Percentiles rank a stretch among this genome's conserved stretches.
phyloP scores from a whole-genome alignment of 2,329 filamentous ascomycete genomes.

The Clarireedia sp. region DNA sequence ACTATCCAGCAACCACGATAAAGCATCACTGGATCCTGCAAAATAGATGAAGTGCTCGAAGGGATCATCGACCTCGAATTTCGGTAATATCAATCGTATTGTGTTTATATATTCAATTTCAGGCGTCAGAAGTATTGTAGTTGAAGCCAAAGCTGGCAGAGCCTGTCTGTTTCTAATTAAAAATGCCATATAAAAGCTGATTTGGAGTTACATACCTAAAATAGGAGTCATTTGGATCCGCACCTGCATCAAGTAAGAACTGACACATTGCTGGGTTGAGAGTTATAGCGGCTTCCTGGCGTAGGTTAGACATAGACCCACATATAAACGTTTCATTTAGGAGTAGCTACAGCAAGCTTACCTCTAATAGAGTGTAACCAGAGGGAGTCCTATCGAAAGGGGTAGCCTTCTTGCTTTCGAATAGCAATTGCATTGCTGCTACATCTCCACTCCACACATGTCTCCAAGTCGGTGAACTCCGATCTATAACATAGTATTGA shows the following conservation, averaged over 20 bases:
- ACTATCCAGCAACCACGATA: background rate
- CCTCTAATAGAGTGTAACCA: background rate
- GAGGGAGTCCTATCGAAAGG: background rate
- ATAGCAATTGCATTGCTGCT: background rate
- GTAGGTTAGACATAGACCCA: background rate
- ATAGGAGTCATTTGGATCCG: background rate
- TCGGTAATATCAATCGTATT: background rate
- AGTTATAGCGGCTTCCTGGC: background rate
- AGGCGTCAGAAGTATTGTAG: accelerated
- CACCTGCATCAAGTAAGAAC: background rate
- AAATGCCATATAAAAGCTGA: background rate
- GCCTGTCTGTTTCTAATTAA: too few relatives aligned
- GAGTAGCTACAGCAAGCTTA: background rate
- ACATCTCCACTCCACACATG: background rate
- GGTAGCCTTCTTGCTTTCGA: background rate
- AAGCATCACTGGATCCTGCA: background rate
- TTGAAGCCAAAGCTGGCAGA: too few relatives aligned
- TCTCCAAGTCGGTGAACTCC: background rate
- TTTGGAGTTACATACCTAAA: background rate
- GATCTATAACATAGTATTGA: background rate
- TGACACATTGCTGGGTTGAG: background rate
- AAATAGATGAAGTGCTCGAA: background rate
- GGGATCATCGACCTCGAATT: background rate
- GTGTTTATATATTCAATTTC: too few relatives aligned
- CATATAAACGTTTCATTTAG: too few relatives aligned